phyloP scores from a whole-genome alignment of 2,329 filamentous ascomycete species.

The Verticillium nonalfalfae region DNA sequence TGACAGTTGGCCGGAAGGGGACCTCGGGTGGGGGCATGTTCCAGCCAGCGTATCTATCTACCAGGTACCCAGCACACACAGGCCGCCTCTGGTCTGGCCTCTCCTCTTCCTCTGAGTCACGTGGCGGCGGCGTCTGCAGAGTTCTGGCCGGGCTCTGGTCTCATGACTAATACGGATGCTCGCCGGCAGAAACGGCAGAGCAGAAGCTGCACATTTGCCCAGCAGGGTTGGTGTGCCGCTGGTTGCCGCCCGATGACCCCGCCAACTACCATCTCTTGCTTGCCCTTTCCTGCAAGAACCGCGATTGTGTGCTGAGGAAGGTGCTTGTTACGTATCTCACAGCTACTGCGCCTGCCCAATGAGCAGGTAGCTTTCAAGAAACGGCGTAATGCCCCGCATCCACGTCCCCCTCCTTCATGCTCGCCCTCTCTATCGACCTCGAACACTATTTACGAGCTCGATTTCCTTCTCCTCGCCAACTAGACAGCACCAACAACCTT shows the following conservation, averaged over 20 bases:
- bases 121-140: neutral
- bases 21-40: neutral
- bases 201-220: neutral
- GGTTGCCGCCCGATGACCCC: constrained; percentile 1
- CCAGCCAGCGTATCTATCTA: neutral
- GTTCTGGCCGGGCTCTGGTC: neutral
- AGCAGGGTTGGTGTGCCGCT: neutral
- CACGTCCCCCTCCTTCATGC: constrained; percentile 23
- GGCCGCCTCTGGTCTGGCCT: neutral
- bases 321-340: neutral
- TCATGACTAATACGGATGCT: neutral
- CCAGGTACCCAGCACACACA: neutral
- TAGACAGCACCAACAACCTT: constrained; percentile 5
- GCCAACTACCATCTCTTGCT: neutral
- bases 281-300: neutral
- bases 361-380: constrained; percentile 4
- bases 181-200: neutral
- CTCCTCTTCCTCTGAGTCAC: neutral
- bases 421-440: constrained; percentile 3
- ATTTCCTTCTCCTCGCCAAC: constrained; percentile 8
- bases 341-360: constrained; percentile 1
- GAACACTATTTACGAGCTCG: constrained; percentile 4
- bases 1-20: neutral
- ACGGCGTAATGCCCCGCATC: constrained; percentile 39
- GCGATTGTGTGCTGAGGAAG: neutral